Conservation (phyloP, 805 yeast species). For the Citeromyces matritensis region DNA sequence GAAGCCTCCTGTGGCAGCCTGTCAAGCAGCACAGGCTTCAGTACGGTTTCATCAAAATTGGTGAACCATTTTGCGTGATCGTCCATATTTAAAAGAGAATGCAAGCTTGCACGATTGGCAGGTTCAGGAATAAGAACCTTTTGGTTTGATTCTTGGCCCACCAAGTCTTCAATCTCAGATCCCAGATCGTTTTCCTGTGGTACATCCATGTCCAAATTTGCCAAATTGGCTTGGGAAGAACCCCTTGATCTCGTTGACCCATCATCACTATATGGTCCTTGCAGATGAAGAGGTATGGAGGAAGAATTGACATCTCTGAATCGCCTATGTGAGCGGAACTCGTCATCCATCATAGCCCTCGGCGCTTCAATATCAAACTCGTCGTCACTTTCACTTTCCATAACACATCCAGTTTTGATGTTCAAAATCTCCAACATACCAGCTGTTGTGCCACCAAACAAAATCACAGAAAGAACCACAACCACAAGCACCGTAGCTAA, state of each 20-base stretch:
- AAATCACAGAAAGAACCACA: conserved; percentile 88
- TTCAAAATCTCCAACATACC: conserved; percentile 93
- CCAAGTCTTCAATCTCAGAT: conserved; percentile 25
- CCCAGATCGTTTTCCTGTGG: conserved; percentile 10
- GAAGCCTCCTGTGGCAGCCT: conserved; percentile 21
- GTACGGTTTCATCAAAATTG: conserved; percentile 82
- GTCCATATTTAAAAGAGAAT: conserved; percentile 24
- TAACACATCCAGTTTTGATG: conserved; percentile 82
- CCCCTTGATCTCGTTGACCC: conserved; percentile 10
- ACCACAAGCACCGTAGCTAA: conserved; percentile 93
- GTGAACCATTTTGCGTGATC: conserved; percentile 87
- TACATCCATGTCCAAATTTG: conserved; percentile 8
- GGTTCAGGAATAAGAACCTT: conserved; percentile 13
- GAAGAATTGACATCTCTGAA: no score
- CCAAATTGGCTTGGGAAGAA: conserved; percentile 10
- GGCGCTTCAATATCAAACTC: conserved; percentile 89
- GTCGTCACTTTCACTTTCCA: conserved; percentile 76
- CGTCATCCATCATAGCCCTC: conserved; percentile 1
- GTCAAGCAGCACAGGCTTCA: conserved; percentile 84
- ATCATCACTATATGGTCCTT: conserved; percentile 5
- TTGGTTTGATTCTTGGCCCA: no score
- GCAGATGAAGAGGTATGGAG: neutral
- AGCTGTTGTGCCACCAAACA: conserved; percentile 97
- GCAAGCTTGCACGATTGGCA: conserved; percentile 8
- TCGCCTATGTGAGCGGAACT: neutral